Conservation (phyloP, 768 basidiomycete species). For the Hericium erinaceus region DNA sequence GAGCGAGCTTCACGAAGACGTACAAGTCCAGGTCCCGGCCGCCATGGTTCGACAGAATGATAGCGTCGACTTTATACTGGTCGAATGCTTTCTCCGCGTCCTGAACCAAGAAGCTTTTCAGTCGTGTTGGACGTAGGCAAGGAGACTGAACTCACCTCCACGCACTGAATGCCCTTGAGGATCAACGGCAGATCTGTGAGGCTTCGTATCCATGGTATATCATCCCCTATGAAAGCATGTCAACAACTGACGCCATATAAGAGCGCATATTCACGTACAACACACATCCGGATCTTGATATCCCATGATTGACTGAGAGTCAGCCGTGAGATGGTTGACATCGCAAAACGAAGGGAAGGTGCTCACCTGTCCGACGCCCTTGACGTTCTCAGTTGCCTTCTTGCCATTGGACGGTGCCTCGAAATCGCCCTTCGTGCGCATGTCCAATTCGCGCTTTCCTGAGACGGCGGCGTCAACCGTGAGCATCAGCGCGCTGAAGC, state of each 20-base stretch:
- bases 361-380: slow-evolving; percentile 21
- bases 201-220: slow-evolving; percentile 30
- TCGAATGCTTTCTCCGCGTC: slow-evolving; percentile 38
- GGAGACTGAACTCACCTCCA: slow-evolving; percentile 25
- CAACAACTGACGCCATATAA: neutral
- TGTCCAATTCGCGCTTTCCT: slow-evolving; percentile 32
- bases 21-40: slow-evolving; percentile 37
- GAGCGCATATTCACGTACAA: slow-evolving; percentile 14
- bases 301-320: slow-evolving; percentile 18
- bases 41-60: slow-evolving; percentile 43
- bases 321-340: neutral
- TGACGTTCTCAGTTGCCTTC: slow-evolving; percentile 3
- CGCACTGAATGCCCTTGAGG: slow-evolving; percentile 37
- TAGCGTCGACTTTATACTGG: slow-evolving; percentile 31
- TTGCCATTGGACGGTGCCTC: slow-evolving; percentile 15
- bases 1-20: slow-evolving; percentile 10
- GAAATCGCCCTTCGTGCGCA: slow-evolving; percentile 23
- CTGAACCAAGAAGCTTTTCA: slow-evolving; percentile 9
- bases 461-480: slow-evolving; percentile 39
- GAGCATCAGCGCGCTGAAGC: slow-evolving; percentile 38
- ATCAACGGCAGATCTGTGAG: slow-evolving; percentile 33
- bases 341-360: neutral
- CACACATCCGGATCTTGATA: slow-evolving; percentile 25
- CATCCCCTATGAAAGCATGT: slow-evolving; percentile 18
- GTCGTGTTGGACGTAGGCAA: neutral